Evolutionary conservation across 768 basidiomycete genomes (phyloP), one percentile per base, ranked within the genome.

Genomic region (Amanita thiersii): DNA sequence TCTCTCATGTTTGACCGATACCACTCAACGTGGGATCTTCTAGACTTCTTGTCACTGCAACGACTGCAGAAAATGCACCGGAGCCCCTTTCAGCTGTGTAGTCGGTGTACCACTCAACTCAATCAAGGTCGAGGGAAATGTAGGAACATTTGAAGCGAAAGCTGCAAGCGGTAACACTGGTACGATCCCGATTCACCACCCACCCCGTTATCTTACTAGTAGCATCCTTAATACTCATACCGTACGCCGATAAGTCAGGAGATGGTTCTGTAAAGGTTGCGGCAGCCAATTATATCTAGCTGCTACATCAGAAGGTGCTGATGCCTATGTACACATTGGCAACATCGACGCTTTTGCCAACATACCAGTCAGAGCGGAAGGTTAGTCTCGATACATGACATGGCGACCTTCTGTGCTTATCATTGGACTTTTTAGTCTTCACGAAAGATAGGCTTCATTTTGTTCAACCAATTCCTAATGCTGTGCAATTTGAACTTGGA

Each of bases 241-340:
- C n/a, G n/a, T n/a, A n/a, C n/a, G n/a, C n/a, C n/a, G n/a, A n/a
- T n/a, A n/a, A 43, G 42, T 37, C 19, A 37, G 26, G 19, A 23
- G 42, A 24, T 36, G 33, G 34, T 43, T 43, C 17, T 43, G 42
- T 25, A 23, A 24, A 7, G 42, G 25, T 12, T 43, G 42, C 18
- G 42, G 42, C 35, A 37, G 42, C 20, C 42, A 43, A 10, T 33
- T 43, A 6, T 11, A 20, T 24, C 25, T 4, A 28, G 19, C 6
- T 2, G 9, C 5, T 20, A 18, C n/a, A n/a, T n/a, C n/a, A 30
- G 31, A 14, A 14, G 34, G 11, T 7, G 31, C n/a, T n/a, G n/a
- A n/a, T 14, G n/a, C 15, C 3, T 11, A 17, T 8, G 35, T 43
- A 11, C 35, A 28, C n/a, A 35, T 35, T 2, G 42, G 42, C 12